Conservation (phyloP, 768 basidiomycete genomes). For the Suillus discolor region DNA sequence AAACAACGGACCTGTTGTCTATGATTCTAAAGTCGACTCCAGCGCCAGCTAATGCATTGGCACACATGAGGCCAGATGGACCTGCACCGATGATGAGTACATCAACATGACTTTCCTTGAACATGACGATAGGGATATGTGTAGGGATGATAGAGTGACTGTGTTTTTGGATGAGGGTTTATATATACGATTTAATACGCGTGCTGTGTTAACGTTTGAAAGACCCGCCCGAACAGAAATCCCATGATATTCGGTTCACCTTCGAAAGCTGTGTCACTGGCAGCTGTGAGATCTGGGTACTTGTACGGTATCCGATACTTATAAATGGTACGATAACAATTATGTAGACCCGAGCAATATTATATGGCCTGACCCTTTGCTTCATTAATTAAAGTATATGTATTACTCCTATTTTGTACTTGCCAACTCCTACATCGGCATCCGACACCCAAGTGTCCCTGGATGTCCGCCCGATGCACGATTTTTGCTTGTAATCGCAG, state of each 20-base stretch:
- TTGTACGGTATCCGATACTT: neutral
- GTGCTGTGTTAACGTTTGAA: neutral
- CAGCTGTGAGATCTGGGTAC: neutral
- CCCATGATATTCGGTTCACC: neutral
- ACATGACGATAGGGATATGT: constrained; percentile 19
- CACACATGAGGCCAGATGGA: constrained; percentile 68
- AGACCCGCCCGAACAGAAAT: neutral
- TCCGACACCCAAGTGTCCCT: too few species aligned
- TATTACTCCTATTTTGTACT: too few species aligned
- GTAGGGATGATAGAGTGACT: neutral
- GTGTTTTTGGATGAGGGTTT: neutral
- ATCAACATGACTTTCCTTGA: constrained; percentile 38
- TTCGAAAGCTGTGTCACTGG: neutral
- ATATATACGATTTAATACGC: neutral
- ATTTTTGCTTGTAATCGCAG: too few species aligned
- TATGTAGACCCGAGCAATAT: neutral
- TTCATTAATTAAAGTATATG: too few species aligned
- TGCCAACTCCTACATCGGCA: too few species aligned
- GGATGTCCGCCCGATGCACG: too few species aligned
- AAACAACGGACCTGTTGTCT: constrained; percentile 42
- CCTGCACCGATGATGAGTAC: constrained; percentile 54
- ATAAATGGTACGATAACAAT: neutral
- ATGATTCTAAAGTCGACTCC: constrained; percentile 49
- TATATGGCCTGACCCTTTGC: too few species aligned
- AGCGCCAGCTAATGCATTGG: constrained; percentile 50